Percentiles rank a stretch among this genome's conserved stretches.
phyloP scores from a whole-genome alignment of 495 filamentous ascomycete species.

The Penicillium flavigenum region DNA sequence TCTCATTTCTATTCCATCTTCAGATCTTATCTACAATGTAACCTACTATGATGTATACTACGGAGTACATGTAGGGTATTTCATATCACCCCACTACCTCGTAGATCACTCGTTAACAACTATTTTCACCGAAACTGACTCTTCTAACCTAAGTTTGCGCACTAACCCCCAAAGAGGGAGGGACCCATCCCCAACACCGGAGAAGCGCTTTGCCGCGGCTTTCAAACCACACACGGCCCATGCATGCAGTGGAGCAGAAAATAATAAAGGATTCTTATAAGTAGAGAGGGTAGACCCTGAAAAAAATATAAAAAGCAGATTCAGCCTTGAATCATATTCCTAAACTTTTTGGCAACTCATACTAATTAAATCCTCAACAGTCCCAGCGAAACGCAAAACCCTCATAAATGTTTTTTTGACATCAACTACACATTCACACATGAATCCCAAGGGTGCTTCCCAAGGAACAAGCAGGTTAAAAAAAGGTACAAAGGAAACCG shows the following conservation, averaged over 20 bases:
- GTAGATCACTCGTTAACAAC: background rate
- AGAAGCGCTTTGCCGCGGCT: constrained; percentile 13
- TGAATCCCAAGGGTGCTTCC: background rate
- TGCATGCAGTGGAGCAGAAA: constrained; percentile 7
- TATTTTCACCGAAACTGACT: background rate
- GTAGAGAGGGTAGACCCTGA: background rate
- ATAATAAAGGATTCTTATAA: background rate
- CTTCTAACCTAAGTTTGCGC: background rate
- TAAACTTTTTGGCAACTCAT: background rate
- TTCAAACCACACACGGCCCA: background rate
- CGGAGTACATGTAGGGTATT: background rate
- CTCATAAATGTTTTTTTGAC: constrained; percentile 11
- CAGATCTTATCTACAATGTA: background rate
- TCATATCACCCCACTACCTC: background rate
- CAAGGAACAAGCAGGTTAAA: constrained; percentile 5
- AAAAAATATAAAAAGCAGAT: constrained; percentile 2
- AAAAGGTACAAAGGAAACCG: constrained; percentile 14
- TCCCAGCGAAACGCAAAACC: constrained; percentile 3
- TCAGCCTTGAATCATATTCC: background rate
- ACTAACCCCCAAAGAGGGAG: constrained; percentile 3
- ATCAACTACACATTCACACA: constrained; percentile 11
- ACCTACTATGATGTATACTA: background rate
- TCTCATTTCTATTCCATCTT: constrained; percentile 20
- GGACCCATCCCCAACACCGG: constrained; percentile 4
- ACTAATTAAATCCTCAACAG: constrained; percentile 3